Percentiles rank a stretch among this genome's conserved stretches.
Evolutionary conservation across 1,284 basidiomycete genomes (phyloP).

Genomic region (Pisolithus thermaeus): DNA sequence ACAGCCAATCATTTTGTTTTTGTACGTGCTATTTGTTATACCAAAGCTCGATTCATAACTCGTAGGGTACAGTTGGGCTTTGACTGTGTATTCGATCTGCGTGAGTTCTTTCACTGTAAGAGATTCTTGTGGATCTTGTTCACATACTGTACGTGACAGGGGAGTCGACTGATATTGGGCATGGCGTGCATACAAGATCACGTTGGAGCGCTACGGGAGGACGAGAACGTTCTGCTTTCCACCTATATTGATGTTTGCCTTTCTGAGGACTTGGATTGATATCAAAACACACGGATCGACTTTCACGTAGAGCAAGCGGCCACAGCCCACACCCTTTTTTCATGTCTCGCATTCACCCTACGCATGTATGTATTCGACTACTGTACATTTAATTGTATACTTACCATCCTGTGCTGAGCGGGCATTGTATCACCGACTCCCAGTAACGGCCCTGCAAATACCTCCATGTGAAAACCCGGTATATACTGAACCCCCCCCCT

Average conservation of each 20-base stretch:
- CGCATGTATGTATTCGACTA: no score
- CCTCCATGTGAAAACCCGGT: no score
- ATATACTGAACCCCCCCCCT: no score
- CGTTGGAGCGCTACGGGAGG: neutral
- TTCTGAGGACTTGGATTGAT: neutral
- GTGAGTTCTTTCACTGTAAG: neutral
- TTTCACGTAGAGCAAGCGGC: no score
- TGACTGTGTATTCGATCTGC: neutral
- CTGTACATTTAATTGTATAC: no score
- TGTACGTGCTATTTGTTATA: neutral
- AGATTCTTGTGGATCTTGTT: neutral
- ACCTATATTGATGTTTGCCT: slow-evolving; percentile 6
- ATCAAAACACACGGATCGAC: no score
- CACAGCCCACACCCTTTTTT: no score
- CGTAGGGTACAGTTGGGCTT: neutral
- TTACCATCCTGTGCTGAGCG: no score
- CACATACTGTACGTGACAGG: neutral
- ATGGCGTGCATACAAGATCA: neutral
- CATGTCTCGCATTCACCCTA: no score
- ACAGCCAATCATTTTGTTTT: neutral
- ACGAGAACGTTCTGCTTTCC: neutral
- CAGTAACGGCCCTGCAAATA: no score
- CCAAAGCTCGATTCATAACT: neutral
- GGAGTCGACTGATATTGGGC: slow-evolving; percentile 11
- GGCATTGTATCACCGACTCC: no score